Percentiles rank a stretch among this genome's conserved stretches.
Evolutionary conservation across 2,329 filamentous ascomycete species (phyloP).

Genomic region (Venturia carpophila): DNA sequence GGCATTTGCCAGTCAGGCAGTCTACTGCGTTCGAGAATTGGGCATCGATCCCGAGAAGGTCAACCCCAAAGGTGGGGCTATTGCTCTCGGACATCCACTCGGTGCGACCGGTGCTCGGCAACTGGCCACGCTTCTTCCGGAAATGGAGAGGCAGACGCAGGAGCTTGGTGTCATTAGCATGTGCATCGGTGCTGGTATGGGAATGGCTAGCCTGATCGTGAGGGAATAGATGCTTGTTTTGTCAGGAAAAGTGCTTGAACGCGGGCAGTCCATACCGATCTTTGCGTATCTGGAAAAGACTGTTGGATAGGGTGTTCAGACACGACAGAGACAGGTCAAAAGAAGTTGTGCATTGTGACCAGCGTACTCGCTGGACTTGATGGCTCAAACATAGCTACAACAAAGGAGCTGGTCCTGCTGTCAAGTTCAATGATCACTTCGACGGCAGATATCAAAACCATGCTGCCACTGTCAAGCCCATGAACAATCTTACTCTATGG

Average conservation of each 20-base stretch:
- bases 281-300: too few relatives aligned
- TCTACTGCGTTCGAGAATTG: conserved; percentile 64
- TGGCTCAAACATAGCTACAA: too few relatives aligned
- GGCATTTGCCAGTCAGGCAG: conserved; percentile 56
- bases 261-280: not conserved
- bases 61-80: conserved; percentile 88
- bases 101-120: conserved; percentile 82
- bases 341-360: too few relatives aligned
- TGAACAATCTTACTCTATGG: not conserved
- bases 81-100: conserved; percentile 86
- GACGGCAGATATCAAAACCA: too few relatives aligned
- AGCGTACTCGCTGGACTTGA: too few relatives aligned
- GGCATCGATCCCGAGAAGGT: conserved; percentile 63
- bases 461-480: too few relatives aligned
- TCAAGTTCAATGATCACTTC: too few relatives aligned
- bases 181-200: conserved; percentile 56
- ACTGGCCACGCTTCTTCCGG: conserved; percentile 63
- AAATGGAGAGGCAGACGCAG: conserved; percentile 58
- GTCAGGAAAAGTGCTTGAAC: not conserved
- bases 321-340: too few relatives aligned
- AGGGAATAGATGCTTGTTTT: conserved; percentile 30
- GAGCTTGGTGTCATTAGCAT: conserved; percentile 83
- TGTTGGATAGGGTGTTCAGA: too few relatives aligned
- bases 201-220: conserved; percentile 46
- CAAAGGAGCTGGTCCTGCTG: too few relatives aligned